A percentile compares a stretch with the other conserved stretches of the same genome.
phyloP scores from a whole-genome alignment of 2,329 filamentous ascomycete species.

The Aspergillus tamarii region DNA sequence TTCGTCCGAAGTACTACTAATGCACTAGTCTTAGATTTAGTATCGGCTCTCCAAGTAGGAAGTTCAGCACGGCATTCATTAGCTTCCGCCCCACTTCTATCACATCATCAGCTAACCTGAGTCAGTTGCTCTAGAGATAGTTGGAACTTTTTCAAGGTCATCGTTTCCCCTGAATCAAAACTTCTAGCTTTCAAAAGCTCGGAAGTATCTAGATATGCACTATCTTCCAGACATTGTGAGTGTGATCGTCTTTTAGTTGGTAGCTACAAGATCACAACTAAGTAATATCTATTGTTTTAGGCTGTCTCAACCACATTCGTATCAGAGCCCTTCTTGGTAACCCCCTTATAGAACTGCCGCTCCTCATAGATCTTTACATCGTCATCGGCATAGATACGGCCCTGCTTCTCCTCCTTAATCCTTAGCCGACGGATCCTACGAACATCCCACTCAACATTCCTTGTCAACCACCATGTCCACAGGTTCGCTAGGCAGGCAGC shows the following conservation, averaged over 20 bases:
- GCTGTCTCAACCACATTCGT: not conserved
- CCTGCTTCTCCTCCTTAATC: conserved; percentile 11
- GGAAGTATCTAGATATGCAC: rapidly evolving
- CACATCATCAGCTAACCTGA: not conserved
- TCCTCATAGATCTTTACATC: conserved; percentile 15
- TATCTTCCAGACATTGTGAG: not conserved
- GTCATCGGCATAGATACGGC: conserved; percentile 13
- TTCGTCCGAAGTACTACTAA: not conserved
- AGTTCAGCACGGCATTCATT: not conserved
- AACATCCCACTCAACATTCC: conserved; percentile 9
- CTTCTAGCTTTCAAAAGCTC: rapidly evolving
- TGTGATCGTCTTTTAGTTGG: too few species aligned
- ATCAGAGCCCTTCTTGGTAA: not conserved
- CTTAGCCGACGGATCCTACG: not conserved
- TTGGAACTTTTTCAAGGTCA: not conserved
- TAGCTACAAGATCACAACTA: too few species aligned
- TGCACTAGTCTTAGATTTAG: not conserved
- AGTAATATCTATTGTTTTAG: not conserved
- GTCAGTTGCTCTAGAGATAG: not conserved
- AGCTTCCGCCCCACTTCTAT: not conserved
- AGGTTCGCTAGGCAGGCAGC: conserved; percentile 12
- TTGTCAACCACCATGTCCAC: conserved; percentile 18
- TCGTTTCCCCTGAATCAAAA: not conserved
- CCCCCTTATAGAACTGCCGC: conserved; percentile 10
- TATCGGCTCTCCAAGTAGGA: not conserved